Evolutionary conservation across 2,329 filamentous ascomycete genomes (phyloP).

Genomic region (Scedosporium boydii): DNA sequence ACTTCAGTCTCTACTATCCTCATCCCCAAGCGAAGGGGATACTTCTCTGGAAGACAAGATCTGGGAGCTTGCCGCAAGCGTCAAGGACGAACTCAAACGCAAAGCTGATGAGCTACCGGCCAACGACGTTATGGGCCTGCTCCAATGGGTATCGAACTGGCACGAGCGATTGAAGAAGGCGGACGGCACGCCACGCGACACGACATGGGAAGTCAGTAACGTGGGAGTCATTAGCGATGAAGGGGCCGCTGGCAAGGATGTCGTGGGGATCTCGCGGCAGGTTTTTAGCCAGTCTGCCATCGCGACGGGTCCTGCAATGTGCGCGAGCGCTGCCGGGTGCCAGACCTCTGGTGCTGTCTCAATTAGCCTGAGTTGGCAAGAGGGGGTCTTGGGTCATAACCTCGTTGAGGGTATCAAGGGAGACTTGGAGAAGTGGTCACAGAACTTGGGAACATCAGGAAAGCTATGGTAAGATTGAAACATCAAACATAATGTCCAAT

Average conservation of each 20-base stretch:
- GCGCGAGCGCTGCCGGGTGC: slow-evolving; percentile 37
- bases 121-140: slow-evolving; percentile 32
- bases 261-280: slow-evolving; percentile 30
- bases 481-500: too few species aligned
- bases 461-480: not conserved
- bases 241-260: not conserved
- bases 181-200: slow-evolving; percentile 30
- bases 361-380: slow-evolving; percentile 38
- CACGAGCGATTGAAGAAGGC: slow-evolving; percentile 27
- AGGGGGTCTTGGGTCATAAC: slow-evolving; percentile 27
- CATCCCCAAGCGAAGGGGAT: not conserved
- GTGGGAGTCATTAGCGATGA: slow-evolving; percentile 29
- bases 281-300: slow-evolving; percentile 41
- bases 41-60: slow-evolving; percentile 16
- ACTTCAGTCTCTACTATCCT: slow-evolving; percentile 2
- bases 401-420: slow-evolving; percentile 25
- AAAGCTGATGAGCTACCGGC: slow-evolving; percentile 24
- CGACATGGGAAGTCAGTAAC: slow-evolving; percentile 45
- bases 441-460: slow-evolving; percentile 16
- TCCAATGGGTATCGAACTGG: slow-evolving; percentile 35
- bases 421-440: slow-evolving; percentile 25
- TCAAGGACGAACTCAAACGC: slow-evolving; percentile 24
- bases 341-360: slow-evolving; percentile 25
- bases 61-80: slow-evolving; percentile 29
- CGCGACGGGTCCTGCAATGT: slow-evolving; percentile 31